Conservation (phyloP, 1,284 basidiomycete genomes). For the Moesziomyces sp. region DNA sequence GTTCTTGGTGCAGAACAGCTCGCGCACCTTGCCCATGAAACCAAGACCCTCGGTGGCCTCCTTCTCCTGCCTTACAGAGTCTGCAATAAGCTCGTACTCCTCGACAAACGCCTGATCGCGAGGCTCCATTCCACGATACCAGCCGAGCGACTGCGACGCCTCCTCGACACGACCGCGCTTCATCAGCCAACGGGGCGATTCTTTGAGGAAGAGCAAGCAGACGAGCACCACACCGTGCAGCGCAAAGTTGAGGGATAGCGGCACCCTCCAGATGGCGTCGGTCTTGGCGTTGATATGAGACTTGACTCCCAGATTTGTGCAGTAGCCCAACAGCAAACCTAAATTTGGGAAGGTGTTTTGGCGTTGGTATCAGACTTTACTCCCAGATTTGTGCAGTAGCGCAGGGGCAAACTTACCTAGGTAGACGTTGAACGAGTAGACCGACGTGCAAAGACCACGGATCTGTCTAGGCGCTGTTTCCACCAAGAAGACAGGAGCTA, state of each 20-base stretch:
- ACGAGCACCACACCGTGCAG: slow-evolving; percentile 67
- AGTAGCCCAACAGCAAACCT: slow-evolving; percentile 20
- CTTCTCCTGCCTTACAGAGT: slow-evolving; percentile 37
- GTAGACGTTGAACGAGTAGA: slow-evolving; percentile 42
- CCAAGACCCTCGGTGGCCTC: slow-evolving; percentile 34
- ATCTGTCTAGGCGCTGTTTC: slow-evolving; percentile 38
- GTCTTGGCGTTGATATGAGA: slow-evolving; percentile 22
- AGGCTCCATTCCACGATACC: slow-evolving; percentile 43
- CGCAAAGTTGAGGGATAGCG: slow-evolving; percentile 36
- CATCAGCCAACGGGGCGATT: slow-evolving; percentile 85
- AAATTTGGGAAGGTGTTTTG: slow-evolving; percentile 1
- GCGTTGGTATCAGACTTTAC: slow-evolving; percentile 26
- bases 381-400: slow-evolving; percentile 30
- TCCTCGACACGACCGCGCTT: slow-evolving; percentile 74
- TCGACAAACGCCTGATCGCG: slow-evolving; percentile 32
- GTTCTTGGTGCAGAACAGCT: slow-evolving; percentile 39
- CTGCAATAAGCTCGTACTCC: slow-evolving; percentile 42
- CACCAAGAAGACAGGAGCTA: slow-evolving; percentile 45
- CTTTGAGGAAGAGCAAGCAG: slow-evolving; percentile 71
- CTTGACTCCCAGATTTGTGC: slow-evolving; percentile 31
- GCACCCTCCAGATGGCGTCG: slow-evolving; percentile 34
- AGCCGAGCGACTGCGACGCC: slow-evolving; percentile 74
- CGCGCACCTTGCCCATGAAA: slow-evolving; percentile 30
- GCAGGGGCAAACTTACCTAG: slow-evolving; percentile 17
- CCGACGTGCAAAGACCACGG: slow-evolving; percentile 50